phyloP scores from a whole-genome alignment of 169 alveolate genomes.

The Plasmodium inui region DNA sequence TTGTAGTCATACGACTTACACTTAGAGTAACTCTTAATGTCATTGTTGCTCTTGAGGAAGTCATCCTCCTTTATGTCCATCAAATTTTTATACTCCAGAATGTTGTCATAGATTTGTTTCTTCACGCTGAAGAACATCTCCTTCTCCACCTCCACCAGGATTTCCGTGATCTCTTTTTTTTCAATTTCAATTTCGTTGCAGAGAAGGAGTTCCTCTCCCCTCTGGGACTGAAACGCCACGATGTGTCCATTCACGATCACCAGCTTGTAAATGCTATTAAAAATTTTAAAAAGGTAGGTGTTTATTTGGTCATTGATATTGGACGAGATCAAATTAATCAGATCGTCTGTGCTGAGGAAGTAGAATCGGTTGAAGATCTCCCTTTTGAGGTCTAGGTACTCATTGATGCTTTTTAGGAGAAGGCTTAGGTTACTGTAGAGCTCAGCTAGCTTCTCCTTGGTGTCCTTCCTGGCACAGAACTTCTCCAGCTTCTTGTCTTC shows the following conservation, averaged over 20 bases:
- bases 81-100: constrained; percentile 67
- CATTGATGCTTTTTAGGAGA: constrained; percentile 62
- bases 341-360: constrained; percentile 71
- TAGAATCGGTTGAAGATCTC: constrained; percentile 63
- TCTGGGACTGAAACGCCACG: constrained; percentile 59
- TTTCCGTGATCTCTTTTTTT: constrained; percentile 73
- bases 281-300: constrained; percentile 67
- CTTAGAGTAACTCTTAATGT: constrained; percentile 5
- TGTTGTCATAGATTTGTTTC: constrained; percentile 50
- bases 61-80: constrained; percentile 74
- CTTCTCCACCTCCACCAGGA: constrained; percentile 58
- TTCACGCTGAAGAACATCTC: constrained; percentile 71
- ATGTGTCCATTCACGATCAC: constrained; percentile 66
- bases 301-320: constrained; percentile 72
- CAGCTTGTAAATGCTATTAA: constrained; percentile 58
- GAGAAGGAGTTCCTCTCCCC: constrained; percentile 55
- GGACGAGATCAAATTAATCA: constrained; percentile 67
- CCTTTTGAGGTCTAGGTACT: constrained; percentile 68
- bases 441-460: constrained; percentile 57
- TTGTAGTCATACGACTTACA: neutral
- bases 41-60: constrained; percentile 67
- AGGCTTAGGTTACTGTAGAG: constrained; percentile 43
- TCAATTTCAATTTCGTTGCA: constrained; percentile 69
- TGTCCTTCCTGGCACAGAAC: constrained; percentile 59
- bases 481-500: constrained; percentile 69